phyloP scores from a whole-genome alignment of 805 yeast genomes.

The Saccharomyces mikatae region DNA sequence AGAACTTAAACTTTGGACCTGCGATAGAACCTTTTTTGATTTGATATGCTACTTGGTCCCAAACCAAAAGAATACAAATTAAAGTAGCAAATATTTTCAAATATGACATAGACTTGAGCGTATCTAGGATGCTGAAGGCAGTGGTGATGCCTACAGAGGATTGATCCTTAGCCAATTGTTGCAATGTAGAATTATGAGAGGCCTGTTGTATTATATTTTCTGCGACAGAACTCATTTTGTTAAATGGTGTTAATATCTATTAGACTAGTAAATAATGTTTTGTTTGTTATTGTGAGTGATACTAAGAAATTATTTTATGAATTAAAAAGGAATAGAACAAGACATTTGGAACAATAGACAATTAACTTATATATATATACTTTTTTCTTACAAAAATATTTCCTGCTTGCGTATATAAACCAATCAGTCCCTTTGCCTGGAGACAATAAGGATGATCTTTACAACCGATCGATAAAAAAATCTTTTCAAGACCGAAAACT shows the following conservation, averaged over 20 bases:
- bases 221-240: not conserved
- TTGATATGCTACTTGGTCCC: constrained; percentile 75
- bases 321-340: not conserved
- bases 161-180: not conserved
- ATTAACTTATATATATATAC: not conserved
- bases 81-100: constrained; percentile 43
- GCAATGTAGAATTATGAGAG: not conserved
- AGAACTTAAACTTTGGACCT: constrained; percentile 79
- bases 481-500: not conserved
- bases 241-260: not conserved
- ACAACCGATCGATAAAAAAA: not conserved
- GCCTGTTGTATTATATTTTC: not conserved
- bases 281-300: not conserved
- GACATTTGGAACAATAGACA: not conserved
- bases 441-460: not conserved
- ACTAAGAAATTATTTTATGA: not conserved
- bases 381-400: not conserved
- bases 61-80: constrained; percentile 42
- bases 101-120: constrained; percentile 36
- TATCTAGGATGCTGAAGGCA: not conserved
- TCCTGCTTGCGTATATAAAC: not conserved
- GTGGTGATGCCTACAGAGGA: not conserved
- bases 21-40: constrained; percentile 78
- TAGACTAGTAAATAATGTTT: not conserved
- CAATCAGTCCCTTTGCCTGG: not conserved